Base-by-base conservation (phyloP, 805 yeast species). In the Candida ficus region DNA sequence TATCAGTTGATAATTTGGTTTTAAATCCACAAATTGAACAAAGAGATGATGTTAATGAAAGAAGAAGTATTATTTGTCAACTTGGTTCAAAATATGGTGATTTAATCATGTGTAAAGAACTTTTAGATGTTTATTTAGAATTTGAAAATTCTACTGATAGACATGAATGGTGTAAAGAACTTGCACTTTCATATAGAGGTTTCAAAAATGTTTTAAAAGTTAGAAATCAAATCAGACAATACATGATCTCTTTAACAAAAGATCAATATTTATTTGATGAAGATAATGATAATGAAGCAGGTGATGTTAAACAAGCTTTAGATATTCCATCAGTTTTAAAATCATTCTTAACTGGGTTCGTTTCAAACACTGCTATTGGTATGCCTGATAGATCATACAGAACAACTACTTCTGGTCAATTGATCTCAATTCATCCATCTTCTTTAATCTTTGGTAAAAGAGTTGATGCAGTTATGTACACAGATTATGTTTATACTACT, bases 341-440 rank as follows among this genome's bases (percentile, higher is more conserved):
- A 58, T 76, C 95, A 20, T 93, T 93, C 61, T 64, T 93, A 29
- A 69, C 71, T 29, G 99, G 99, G 0, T 91, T 73, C 52, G 73
- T 87, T n/a, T 73, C 82, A 35, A 90, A 91, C 60, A 81, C 96
- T 0, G 99, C 99, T 0, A 76, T 93, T 16, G 95, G 96, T 10
- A 77, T 86, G 78, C 96, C 98, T 0, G 98, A 93, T 60, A 73
- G 97, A 54, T 83, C 96, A 4, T 93, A 82, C 64, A 71, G 95
- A 56, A 89, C 98, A 0, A 82, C 89, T 7, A 67, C 82, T 22
- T 77, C 84, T 2, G 95, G 95, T 20, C 96, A 88, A 60, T 68
- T 86, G 25, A 78, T 91, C 35, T 79, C 93, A 37, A 78, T 91
- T 10, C 98, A 91, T 57, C 98, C 98, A 0, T 84, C 95, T 0